Evolutionary conservation across 192 early-diverging fungal species (phyloP).

Genomic region (Funneliformis mosseae): DNA sequence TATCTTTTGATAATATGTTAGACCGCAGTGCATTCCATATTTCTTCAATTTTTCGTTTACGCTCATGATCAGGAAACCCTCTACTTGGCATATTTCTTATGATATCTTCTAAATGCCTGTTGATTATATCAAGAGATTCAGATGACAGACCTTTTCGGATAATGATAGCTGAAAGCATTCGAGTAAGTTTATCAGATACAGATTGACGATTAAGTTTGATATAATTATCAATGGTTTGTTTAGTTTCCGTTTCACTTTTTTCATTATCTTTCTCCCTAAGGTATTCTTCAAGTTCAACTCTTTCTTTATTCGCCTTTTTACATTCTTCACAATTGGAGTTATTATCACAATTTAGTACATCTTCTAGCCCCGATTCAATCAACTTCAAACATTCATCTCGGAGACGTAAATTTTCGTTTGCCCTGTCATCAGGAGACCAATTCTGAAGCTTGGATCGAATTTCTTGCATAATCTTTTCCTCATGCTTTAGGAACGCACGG

Average conservation of each 20-base stretch:
- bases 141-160: conserved; percentile 16
- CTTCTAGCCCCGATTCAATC: background rate
- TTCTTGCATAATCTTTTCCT: background rate
- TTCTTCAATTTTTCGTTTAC: background rate
- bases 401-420: background rate
- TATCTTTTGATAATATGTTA: background rate
- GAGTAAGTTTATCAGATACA: conserved; percentile 1
- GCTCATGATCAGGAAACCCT: background rate
- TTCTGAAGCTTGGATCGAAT: background rate
- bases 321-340: background rate
- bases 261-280: background rate
- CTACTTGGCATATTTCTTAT: background rate
- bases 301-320: background rate
- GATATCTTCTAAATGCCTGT: background rate
- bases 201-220: conserved; percentile 10
- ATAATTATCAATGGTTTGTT: conserved; percentile 20
- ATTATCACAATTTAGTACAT: background rate
- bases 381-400: background rate
- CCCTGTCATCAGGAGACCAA: background rate
- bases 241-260: conserved; percentile 1
- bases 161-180: conserved; percentile 2
- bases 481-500: background rate
- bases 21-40: conserved; percentile 6
- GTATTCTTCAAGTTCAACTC: background rate
- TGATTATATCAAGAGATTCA: conserved; percentile 20